Percentiles rank a stretch among this genome's conserved stretches.
Conservation (phyloP, 352 stramenopile species). For the Phytophthora tubulina region DNA sequence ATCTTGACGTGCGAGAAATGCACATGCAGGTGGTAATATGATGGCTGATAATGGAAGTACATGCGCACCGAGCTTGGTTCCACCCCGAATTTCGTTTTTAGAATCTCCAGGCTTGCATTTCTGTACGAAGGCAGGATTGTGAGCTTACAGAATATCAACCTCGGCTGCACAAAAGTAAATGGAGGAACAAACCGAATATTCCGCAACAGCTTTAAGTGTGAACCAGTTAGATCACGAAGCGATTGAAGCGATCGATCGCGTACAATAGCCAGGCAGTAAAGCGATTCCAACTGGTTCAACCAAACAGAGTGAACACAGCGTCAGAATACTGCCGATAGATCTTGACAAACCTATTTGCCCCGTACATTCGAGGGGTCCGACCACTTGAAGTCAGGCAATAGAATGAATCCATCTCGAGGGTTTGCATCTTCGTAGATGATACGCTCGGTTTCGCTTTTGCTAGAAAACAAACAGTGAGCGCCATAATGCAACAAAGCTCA, state of each 20-base stretch:
- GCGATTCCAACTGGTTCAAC: slow-evolving; percentile 66
- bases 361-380: slow-evolving; percentile 69
- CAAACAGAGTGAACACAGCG: not conserved
- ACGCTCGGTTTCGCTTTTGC: slow-evolving; percentile 82
- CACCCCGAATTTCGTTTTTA: slow-evolving; percentile 66
- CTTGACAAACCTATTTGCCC: not conserved
- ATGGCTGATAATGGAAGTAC: slow-evolving; percentile 91
- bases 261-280: slow-evolving; percentile 87
- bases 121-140: slow-evolving; percentile 35
- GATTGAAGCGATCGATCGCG: slow-evolving; percentile 79
- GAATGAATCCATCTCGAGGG: slow-evolving; percentile 70
- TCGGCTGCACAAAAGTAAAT: not conserved
- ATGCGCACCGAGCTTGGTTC: slow-evolving; percentile 65
- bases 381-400: slow-evolving; percentile 90
- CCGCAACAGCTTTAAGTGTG: slow-evolving; percentile 69
- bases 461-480: slow-evolving; percentile 27
- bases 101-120: slow-evolving; percentile 60
- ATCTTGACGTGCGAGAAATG: slow-evolving; percentile 91
- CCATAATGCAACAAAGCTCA: slow-evolving; percentile 6
- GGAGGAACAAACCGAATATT: slow-evolving; percentile 69
- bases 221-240: slow-evolving; percentile 70
- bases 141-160: slow-evolving; percentile 1
- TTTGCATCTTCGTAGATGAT: slow-evolving; percentile 84
- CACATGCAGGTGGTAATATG: slow-evolving; percentile 91
- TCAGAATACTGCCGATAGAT: not conserved